Base-by-base conservation (phyloP, 1,284 basidiomycete genomes). In the Marasmius tenuissimus region DNA sequence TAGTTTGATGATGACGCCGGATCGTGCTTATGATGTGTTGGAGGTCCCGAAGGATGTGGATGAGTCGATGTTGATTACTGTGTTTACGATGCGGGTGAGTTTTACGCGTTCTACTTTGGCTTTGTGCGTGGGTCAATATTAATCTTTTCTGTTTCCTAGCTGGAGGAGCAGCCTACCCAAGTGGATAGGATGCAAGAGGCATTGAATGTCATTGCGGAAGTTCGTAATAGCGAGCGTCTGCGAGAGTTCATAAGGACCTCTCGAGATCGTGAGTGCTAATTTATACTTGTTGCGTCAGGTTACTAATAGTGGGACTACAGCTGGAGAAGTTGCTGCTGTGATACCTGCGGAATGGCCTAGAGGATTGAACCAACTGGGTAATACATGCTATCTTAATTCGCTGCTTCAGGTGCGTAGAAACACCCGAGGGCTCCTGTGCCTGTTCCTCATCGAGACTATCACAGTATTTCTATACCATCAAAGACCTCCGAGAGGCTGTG, bases 401-500 rank as follows among this genome's bases (percentile, higher is more conserved):
- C 76, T 95, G 27, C 78, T 94, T 1, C 91, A 93, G 80, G 89
- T 88, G 66, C 22, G 73, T 63, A 14, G 20, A 27, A 59, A 50
- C 35, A 50, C 18, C 34, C 34, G 12, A 5, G 16, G 3, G 11
- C 58, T 59, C 7, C 10, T 20, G 34, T 18, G 39, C 61, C 27
- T 35, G n/a, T 42, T 54, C 38, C 22, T 58, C 11, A 16, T 14
- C 22, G 49, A 49, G 37, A 27, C 40, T 22, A 57, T 50, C 37
- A 8, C 73, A 96, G 87, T 97, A 97, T 74, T 96, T 97, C 72
- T 97, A 95, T 73, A 96, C 94, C n/a, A 93, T 97, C 74, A 90
- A 86, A 69, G 92, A 94, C 53, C 81, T 97, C 34, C 85, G 95
- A 45, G 88, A 89, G 10, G 87, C 90, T 7, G 86, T 97, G 16